Evolutionary conservation across 352 stramenopile species (phyloP).

Genomic region (Pythium graminicola): DNA sequence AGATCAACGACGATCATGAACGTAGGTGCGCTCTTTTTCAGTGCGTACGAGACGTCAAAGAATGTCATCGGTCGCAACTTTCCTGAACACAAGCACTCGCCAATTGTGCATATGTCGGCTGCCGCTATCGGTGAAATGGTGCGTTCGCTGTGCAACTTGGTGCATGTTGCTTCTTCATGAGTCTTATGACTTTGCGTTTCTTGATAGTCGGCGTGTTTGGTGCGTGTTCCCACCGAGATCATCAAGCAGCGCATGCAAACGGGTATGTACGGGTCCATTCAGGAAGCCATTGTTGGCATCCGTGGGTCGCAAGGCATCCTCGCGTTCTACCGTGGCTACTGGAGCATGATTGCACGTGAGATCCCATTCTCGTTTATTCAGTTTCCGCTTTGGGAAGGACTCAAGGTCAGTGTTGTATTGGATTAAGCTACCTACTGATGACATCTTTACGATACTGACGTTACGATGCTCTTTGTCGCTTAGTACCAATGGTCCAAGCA

Average conservation of each 20-base stretch:
- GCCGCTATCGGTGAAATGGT: constrained; percentile 93
- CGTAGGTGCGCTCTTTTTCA: constrained; percentile 88
- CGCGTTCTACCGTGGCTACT: constrained; percentile 97
- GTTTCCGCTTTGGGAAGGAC: constrained; percentile 97
- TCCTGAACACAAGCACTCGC: constrained; percentile 74
- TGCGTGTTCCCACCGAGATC: constrained; percentile 98
- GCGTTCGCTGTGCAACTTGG: constrained; percentile 4
- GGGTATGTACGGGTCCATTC: constrained; percentile 73
- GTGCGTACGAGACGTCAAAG: constrained; percentile 89
- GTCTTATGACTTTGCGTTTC: constrained; percentile 1
- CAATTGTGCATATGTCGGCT: constrained; percentile 93
- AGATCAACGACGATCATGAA: not conserved
- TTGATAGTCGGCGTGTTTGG: constrained; percentile 89
- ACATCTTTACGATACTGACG: not conserved
- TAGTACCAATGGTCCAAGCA: constrained; percentile 76
- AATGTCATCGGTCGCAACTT: constrained; percentile 42
- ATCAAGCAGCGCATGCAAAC: constrained; percentile 99
- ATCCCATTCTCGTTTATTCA: constrained; percentile 99
- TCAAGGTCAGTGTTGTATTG: constrained; percentile 81
- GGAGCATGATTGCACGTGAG: constrained; percentile 97
- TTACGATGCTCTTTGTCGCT: not conserved
- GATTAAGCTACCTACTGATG: not conserved
- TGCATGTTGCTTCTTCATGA: not conserved
- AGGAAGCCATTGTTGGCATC: constrained; percentile 70
- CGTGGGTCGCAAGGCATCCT: constrained; percentile 60